Conservation (phyloP, 495 filamentous ascomycete genomes). For the Glarea lozoyensis region DNA sequence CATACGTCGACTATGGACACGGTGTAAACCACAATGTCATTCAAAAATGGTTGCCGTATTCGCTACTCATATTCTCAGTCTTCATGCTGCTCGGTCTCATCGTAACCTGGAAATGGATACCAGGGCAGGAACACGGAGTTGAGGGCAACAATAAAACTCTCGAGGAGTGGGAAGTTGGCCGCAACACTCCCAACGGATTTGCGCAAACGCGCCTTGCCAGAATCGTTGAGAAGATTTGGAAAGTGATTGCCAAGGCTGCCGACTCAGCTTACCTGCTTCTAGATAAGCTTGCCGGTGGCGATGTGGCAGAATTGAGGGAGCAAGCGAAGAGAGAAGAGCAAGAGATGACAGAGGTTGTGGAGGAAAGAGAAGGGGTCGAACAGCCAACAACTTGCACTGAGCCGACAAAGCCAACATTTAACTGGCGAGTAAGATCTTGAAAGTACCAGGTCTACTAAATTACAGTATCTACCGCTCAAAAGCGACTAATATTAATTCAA, state of each 20-base stretch:
- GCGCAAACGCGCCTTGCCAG: background rate
- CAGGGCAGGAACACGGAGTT: slow-evolving; percentile 1
- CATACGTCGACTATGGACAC: slow-evolving; percentile 14
- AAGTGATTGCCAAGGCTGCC: background rate
- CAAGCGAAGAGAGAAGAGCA: slow-evolving; percentile 1
- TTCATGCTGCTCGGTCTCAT: slow-evolving; percentile 11
- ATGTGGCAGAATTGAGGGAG: slow-evolving; percentile 7
- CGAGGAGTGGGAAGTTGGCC: slow-evolving; percentile 9
- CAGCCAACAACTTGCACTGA: no score
- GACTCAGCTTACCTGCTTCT: slow-evolving; percentile 1
- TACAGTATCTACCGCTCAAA: no score
- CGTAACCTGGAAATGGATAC: slow-evolving; percentile 2
- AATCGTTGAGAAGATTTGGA: slow-evolving; percentile 1
- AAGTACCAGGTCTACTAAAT: no score
- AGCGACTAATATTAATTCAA: no score
- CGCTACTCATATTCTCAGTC: slow-evolving; percentile 12
- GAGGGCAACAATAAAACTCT: slow-evolving; percentile 6
- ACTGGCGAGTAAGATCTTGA: no score
- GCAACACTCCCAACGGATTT: slow-evolving; percentile 3
- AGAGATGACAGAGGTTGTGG: background rate
- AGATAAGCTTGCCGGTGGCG: slow-evolving; percentile 5
- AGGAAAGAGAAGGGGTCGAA: no score
- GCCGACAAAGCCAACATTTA: no score
- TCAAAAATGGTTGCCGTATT: slow-evolving; percentile 11
- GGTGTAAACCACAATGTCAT: slow-evolving; percentile 4